Base-by-base conservation (phyloP, 2,329 filamentous ascomycete species). In the Pseudocercospora pini-densiflorae region DNA sequence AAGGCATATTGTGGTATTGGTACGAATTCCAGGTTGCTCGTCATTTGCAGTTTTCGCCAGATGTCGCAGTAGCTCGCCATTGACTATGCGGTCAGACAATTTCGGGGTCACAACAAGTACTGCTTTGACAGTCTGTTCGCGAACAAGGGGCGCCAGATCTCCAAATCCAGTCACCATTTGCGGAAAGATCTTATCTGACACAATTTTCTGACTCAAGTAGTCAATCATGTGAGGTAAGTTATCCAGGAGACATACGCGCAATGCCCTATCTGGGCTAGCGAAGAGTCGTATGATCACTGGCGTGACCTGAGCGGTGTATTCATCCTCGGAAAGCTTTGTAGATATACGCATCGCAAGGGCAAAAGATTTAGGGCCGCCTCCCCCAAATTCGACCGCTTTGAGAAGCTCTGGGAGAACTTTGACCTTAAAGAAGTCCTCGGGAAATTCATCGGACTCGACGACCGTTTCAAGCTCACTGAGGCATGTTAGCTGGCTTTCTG, bases 371-470 rank as follows among this genome's bases (percentile, higher is more conserved):
- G 94, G 92, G 0, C 95, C 95, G 29, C 95, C 95, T 10, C 94
- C 95, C 7, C 95, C 95, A 78, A 97, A 99, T 75, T 99, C 95
- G n/a, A 98, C 93, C 0, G 94, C 97, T 77, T 98, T 99, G n/a
- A 99, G 85, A 31, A 99, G 83, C 77, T 99, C 95, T 0, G 95
- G 95, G 8, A 99, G 84, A 3, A 99, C 89, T 76, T 98, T 99
- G 86, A 97, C 92, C 77, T 96, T 97, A 84, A 98, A 97, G 79
- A 97, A 99, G 66, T 98, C 95, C 76, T 97, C 94, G 0, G 95
- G 95, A 68, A 98, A 97, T 78, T 99, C 94, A 71, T 97, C 93
- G 0, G 93, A 91, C 53, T 77, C 75, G 19, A 75, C 75, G 5
- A 97, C 85, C 66, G 91, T 86, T 71, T 97, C 93, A 5, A 99